phyloP scores from a whole-genome alignment of 352 stramenopile genomes.

The Thraustotheca clavata region DNA sequence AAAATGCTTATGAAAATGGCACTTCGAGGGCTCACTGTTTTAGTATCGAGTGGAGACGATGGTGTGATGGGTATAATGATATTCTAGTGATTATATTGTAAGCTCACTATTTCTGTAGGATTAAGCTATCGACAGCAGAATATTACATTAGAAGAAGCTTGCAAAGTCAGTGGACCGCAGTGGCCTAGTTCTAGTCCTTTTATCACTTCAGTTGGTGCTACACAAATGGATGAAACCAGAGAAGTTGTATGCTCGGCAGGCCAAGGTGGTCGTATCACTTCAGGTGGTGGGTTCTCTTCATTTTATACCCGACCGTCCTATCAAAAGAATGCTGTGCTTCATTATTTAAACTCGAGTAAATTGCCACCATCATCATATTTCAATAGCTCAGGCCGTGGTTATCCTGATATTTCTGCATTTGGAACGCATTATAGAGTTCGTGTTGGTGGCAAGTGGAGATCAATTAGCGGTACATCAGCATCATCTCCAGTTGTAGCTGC shows the following conservation, averaged over 20 bases:
- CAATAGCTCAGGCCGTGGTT: slow-evolving; percentile 75
- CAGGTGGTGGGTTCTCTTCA: slow-evolving; percentile 84
- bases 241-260: slow-evolving; percentile 70
- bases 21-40: slow-evolving; percentile 72
- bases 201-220: slow-evolving; percentile 85
- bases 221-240: slow-evolving; percentile 51
- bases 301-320: slow-evolving; percentile 67
- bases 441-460: slow-evolving; percentile 35
- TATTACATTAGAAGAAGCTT: slow-evolving; percentile 39
- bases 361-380: slow-evolving; percentile 30
- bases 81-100: not conserved
- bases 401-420: slow-evolving; percentile 80
- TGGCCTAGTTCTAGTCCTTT: slow-evolving; percentile 81
- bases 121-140: slow-evolving; percentile 58
- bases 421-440: slow-evolving; percentile 60
- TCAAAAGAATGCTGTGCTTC: slow-evolving; percentile 44
- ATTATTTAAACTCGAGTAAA: slow-evolving; percentile 38
- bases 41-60: slow-evolving; percentile 83
- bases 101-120: slow-evolving; percentile 27
- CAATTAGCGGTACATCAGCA: slow-evolving; percentile 73
- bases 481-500: slow-evolving; percentile 74
- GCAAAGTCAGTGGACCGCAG: slow-evolving; percentile 49
- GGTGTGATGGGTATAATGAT: slow-evolving; percentile 34
- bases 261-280: slow-evolving; percentile 64
- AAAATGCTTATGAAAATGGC: slow-evolving; percentile 84